These are phyloP conservation scores for Penicillium sp. DNA, from an alignment of 2,329 filamentous ascomycete genomes.

Conservation along the genomic window DNA sequence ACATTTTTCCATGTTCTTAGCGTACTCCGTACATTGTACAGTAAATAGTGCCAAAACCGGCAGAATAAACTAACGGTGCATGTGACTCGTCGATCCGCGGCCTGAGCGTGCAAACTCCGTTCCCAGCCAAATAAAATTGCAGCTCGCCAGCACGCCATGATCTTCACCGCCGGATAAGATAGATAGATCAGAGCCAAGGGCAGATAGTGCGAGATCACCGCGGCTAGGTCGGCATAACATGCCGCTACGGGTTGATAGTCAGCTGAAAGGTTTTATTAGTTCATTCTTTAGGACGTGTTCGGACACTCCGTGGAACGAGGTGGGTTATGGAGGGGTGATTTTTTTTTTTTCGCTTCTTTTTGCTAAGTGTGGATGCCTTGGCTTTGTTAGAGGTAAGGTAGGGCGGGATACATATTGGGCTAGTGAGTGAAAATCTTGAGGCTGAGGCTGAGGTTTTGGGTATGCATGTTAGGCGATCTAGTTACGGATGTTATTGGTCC, in stretches of 20 bases:
- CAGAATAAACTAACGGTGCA: constrained; percentile 11
- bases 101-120: constrained; percentile 1
- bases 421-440: constrained; percentile 5
- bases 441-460: background rate
- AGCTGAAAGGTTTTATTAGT: constrained; percentile 5
- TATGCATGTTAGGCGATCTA: background rate
- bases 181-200: constrained; percentile 17
- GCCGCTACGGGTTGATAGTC: constrained; percentile 9
- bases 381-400: constrained; percentile 2
- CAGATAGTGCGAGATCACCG: constrained; percentile 18
- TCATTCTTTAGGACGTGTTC: background rate
- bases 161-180: constrained; percentile 20
- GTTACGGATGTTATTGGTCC: background rate
- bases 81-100: constrained; percentile 22
- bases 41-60: background rate
- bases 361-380: background rate
- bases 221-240: constrained; percentile 25
- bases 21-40: background rate
- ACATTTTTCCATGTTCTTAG: background rate
- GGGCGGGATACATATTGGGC: background rate
- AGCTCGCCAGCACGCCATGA: constrained; percentile 7
- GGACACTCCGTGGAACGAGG: background rate
- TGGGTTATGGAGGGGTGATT: background rate
- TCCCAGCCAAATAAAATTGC: background rate
- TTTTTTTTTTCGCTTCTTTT: constrained; percentile 5